These are phyloP conservation scores for Beauveria sp. DNA, from an alignment of 2,329 filamentous ascomycete genomes.

Conservation along the genomic window DNA sequence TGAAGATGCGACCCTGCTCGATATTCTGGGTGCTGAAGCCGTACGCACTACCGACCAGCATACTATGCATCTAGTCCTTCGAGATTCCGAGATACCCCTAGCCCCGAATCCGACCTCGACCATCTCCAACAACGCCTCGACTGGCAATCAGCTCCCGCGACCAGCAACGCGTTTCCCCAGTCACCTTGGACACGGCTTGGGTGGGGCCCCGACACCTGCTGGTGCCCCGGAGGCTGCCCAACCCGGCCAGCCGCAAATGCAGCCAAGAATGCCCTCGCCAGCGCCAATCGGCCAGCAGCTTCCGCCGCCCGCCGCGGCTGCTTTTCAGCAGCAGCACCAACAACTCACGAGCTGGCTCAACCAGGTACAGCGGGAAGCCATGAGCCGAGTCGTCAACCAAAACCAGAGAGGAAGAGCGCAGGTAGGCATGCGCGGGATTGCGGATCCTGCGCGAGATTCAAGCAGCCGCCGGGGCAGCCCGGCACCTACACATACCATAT, in stretches of 20 bases:
- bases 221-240: conserved; percentile 16
- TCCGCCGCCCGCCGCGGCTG: conserved; percentile 15
- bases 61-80: conserved; percentile 46
- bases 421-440: conserved; percentile 32
- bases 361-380: conserved; percentile 40
- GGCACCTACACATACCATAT: conserved; percentile 23
- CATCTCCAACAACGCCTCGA: conserved; percentile 17
- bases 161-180: conserved; percentile 1
- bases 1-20: conserved; percentile 47
- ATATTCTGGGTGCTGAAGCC: conserved; percentile 48
- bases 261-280: conserved; percentile 7
- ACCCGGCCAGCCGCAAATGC: conserved; percentile 15
- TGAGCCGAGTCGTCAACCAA: conserved; percentile 33
- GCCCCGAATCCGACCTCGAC: conserved; percentile 20
- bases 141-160: conserved; percentile 9
- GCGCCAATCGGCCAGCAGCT: conserved; percentile 12
- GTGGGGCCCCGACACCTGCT: conserved; percentile 10
- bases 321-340: conserved; percentile 28
- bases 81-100: conserved; percentile 23
- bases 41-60: conserved; percentile 41
- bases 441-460: conserved; percentile 22
- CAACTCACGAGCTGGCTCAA: conserved; percentile 37
- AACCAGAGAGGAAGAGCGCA: conserved; percentile 35
- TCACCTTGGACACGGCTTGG: background rate
- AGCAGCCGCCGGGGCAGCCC: conserved; percentile 23